Base-by-base conservation (phyloP, 164 flowering plant species). In the Paratinospora sagittata region DNA sequence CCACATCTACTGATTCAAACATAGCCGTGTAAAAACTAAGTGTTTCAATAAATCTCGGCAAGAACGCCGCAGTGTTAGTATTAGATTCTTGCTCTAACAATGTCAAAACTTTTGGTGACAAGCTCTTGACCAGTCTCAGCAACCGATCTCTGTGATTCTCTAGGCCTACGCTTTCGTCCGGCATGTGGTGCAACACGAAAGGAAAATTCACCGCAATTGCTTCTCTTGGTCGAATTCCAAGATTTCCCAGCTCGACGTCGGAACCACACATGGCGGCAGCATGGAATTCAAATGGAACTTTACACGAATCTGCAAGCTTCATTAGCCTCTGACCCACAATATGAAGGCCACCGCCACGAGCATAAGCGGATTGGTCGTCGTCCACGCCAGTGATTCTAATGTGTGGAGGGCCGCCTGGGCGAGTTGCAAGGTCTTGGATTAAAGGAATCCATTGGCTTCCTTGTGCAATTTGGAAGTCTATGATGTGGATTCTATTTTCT, bases 381-480 rank as follows among this genome's bases (percentile, higher is more conserved):
- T 66, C 69, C 24, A 91, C 79, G 39, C 95, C 94, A 0, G 97
- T 89, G 52, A 91, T 86, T 9, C 94, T 84, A 41, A 89, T 66
- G 23, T 63, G 75, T 49, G 97, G 97, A 8, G 94, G 92, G 11
- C 94, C 90, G 26, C 88, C 86, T 27, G 95, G 90, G 63, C 91
- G 85, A 33, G 85, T 80, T 9, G 91, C 84, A 30, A 91, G 83
- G 70, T 89, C 91, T 68, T 84, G 91, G 70, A 91, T 84, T 26
- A 91, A 70, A 67, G 85, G 82, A 7, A 88, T 9, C 97, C 97
- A 91, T 66, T 91, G 97, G 55, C 74, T 77, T 14, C 97, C 97
- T 65, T 91, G 95, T n/a, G 85, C 80, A 58, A 91, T 87, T 77
- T 87, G 93, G 73, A 91, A 89, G 78, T 91, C 97, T 72, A 91